Evolutionary conservation across 495 filamentous ascomycete species (phyloP).

Genomic region (Penicillium flavigenum): DNA sequence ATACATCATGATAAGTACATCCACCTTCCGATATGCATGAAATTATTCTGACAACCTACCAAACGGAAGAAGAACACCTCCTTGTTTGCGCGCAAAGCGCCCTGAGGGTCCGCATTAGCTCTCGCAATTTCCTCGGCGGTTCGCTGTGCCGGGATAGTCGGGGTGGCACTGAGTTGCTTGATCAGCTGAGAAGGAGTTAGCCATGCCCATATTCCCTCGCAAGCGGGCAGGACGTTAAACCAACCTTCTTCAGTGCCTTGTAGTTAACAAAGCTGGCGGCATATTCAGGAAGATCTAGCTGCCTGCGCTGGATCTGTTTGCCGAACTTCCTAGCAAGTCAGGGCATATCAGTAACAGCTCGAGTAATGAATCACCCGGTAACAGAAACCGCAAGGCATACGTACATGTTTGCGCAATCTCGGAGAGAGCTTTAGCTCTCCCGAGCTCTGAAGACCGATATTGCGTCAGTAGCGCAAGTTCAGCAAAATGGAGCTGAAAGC

Average conservation of each 20-base stretch:
- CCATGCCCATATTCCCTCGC: constrained; percentile 5
- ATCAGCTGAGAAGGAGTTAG: constrained; percentile 69
- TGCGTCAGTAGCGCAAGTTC: background rate
- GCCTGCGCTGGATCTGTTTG: constrained; percentile 97
- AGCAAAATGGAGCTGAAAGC: constrained; percentile 8
- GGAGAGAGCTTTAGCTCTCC: constrained; percentile 23
- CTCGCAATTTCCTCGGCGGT: constrained; percentile 49
- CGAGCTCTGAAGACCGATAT: constrained; percentile 18
- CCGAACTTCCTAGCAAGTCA: constrained; percentile 84
- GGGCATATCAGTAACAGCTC: constrained; percentile 7
- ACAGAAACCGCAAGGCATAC: constrained; percentile 7
- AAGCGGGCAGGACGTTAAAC: background rate
- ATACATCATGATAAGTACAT: constrained; percentile 5
- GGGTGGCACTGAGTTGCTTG: constrained; percentile 92
- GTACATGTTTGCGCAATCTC: constrained; percentile 36
- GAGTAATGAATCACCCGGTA: background rate
- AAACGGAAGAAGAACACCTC: constrained; percentile 98
- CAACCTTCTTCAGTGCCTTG: constrained; percentile 96
- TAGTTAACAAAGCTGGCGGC: constrained; percentile 98
- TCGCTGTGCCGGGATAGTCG: constrained; percentile 73
- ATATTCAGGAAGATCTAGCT: constrained; percentile 99
- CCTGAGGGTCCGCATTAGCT: constrained; percentile 69
- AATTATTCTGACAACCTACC: constrained; percentile 49
- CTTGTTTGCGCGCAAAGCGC: constrained; percentile 92
- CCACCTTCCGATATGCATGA: background rate